A percentile compares a stretch with the other conserved stretches of the same genome.
Evolutionary conservation across 73 alveolate genomes (phyloP).

Genomic region (Loxodes magnus): DNA sequence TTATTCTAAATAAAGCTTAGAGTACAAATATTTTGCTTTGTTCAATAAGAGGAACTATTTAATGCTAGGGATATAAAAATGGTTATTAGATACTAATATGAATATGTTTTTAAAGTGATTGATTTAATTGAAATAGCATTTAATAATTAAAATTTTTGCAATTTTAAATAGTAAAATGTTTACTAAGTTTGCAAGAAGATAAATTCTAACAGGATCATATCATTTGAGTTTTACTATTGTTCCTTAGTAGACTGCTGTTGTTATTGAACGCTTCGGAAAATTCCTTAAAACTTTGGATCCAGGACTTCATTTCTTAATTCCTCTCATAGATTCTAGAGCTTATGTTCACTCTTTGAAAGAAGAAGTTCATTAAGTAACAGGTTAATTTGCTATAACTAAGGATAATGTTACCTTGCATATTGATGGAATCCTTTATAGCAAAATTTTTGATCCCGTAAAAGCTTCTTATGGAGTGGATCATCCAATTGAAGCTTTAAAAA

Average conservation of each 20-base stretch:
- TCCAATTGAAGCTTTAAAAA: constrained; percentile 55
- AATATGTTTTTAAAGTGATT: too few relatives aligned
- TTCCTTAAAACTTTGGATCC: constrained; percentile 54
- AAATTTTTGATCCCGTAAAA: constrained; percentile 64
- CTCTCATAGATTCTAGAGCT: constrained; percentile 60
- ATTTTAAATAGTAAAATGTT: too few relatives aligned
- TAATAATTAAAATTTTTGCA: too few relatives aligned
- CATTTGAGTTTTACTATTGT: constrained; percentile 60
- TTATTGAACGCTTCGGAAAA: constrained; percentile 85
- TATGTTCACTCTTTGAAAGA: constrained; percentile 75
- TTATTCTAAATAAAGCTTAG: too few relatives aligned
- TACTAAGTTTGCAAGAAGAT: too few relatives aligned
- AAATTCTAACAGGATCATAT: too few relatives aligned
- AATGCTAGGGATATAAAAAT: too few relatives aligned
- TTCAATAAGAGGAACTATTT: too few relatives aligned
- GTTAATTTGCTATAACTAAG: constrained; percentile 69
- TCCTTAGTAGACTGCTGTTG: constrained; percentile 58
- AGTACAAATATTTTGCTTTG: too few relatives aligned
- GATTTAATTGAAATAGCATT: too few relatives aligned
- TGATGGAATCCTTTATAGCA: constrained; percentile 74
- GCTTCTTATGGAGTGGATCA: constrained; percentile 62
- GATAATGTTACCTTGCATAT: constrained; percentile 79
- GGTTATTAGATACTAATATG: too few relatives aligned
- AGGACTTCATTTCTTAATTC: constrained; percentile 69
- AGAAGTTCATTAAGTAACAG: constrained; percentile 32